Evolutionary conservation across 139 green algal species (phyloP).

Genomic region (Micromonas pusilla): DNA sequence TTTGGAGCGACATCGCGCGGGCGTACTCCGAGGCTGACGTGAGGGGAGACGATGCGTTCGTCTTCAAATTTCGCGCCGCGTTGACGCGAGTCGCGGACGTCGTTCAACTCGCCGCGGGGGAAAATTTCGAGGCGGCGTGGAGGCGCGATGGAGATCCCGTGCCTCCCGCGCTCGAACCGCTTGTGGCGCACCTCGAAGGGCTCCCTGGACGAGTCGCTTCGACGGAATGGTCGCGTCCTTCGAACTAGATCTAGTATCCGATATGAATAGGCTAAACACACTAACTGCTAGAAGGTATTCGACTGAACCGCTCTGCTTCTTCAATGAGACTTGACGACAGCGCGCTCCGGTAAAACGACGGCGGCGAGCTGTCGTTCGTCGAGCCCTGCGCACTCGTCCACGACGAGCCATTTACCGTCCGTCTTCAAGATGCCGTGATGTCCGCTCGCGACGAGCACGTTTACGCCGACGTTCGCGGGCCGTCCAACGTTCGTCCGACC

Average conservation of each 20-base stretch:
- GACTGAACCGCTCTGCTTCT: too few relatives aligned
- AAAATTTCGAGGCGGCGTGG: too few relatives aligned
- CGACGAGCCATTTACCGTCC: not conserved
- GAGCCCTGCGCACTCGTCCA: not conserved
- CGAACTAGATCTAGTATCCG: too few relatives aligned
- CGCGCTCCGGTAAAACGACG: not conserved
- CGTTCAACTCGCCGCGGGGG: too few relatives aligned
- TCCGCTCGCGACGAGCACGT: not conserved
- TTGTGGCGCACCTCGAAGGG: too few relatives aligned
- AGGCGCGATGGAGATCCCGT: too few relatives aligned
- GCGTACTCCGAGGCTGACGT: not conserved
- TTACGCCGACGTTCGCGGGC: not conserved
- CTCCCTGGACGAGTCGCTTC: too few relatives aligned
- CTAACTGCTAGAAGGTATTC: too few relatives aligned
- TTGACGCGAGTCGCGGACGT: not conserved
- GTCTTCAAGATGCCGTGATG: not conserved
- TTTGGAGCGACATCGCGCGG: not conserved
- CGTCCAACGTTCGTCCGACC: not conserved
- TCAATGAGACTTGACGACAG: not conserved
- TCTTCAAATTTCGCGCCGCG: not conserved
- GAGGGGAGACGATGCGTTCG: not conserved
- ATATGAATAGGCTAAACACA: too few relatives aligned
- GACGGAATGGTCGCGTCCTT: too few relatives aligned
- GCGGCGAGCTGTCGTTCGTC: not conserved
- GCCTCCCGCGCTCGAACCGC: too few relatives aligned